Evolutionary conservation across 352 stramenopile species (phyloP), one percentile per base, ranked within the genome.

Genomic region (Phytophthora fragariae): DNA sequence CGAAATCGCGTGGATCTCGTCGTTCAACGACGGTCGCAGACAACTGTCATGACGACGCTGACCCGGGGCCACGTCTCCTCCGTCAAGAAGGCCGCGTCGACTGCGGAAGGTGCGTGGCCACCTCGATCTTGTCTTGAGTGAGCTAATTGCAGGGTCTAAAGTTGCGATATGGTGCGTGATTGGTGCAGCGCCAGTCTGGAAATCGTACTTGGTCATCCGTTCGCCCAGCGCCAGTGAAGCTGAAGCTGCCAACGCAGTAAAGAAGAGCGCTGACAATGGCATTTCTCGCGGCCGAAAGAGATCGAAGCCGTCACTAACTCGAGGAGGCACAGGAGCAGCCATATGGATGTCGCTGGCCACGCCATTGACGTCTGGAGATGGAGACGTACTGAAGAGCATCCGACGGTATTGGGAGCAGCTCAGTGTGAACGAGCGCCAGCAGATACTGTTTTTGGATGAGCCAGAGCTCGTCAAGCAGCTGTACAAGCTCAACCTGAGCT

Each of bases 401-500:
- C 80, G 81, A 9, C 50, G 73, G 0, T 96, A 92, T 68, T 96
- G 89, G 89, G 78, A 92, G 24, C 72, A 81, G 10, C 79, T 96
- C 46, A 88, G 68, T 19, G 75, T 82, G 21, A 82, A 70, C 8
- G 89, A 94, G 52, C 83, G 89, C 5, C 86, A 92, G 44, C 87
- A 93, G 56, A 81, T 94, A 46, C 73, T 96, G 52, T 93, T 94
- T 59, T 70, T 96, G 65, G 87, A 94, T 64, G 83, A 94, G 1
- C 82, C 89, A 0, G 89, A 96, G 19, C 82, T 94, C 7, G 89
- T 96, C 10, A 96, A 94, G 77, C 87, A 94, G 58, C 75, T 96
- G 3, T 96, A 96, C 70, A 96, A 96, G 59, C 77, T 96, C n/a
- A 96, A 96, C 24, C 65, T 94, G 55, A 94, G 87, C 41, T 77